These are phyloP conservation scores for Thermoascus crustaceus DNA, from an alignment of 2,329 filamentous ascomycete genomes.

Conservation along the genomic window DNA sequence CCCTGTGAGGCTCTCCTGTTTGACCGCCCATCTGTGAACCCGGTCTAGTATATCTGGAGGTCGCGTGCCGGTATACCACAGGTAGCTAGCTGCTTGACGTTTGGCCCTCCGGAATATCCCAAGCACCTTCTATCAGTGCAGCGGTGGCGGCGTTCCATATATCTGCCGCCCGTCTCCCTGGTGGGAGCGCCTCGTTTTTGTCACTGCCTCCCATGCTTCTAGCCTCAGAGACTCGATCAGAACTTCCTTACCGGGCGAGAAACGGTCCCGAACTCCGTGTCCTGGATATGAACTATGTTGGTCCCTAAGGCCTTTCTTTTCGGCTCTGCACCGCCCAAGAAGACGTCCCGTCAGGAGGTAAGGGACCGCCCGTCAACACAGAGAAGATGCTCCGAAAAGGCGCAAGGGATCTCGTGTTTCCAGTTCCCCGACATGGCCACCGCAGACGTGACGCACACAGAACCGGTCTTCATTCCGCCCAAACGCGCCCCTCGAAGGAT, in stretches of 20 bases:
- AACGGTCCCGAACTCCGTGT: slow-evolving; percentile 12
- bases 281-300: slow-evolving; percentile 29
- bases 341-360: slow-evolving; percentile 11
- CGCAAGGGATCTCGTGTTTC: slow-evolving; percentile 6
- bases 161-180: too few relatives aligned
- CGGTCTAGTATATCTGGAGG: background rate
- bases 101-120: background rate
- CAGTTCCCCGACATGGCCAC: slow-evolving; percentile 9
- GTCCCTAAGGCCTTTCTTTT: slow-evolving; percentile 34
- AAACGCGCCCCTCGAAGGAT: slow-evolving; percentile 20
- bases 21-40: too few relatives aligned
- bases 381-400: slow-evolving; percentile 4
- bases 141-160: background rate
- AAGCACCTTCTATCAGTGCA: background rate
- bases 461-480: slow-evolving; percentile 29
- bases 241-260: slow-evolving; percentile 31
- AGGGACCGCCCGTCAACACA: slow-evolving; percentile 7
- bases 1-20: too few relatives aligned
- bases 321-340: slow-evolving; percentile 22
- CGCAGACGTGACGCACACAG: slow-evolving; percentile 17
- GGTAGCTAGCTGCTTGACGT: background rate
- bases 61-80: background rate
- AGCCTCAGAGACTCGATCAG: slow-evolving; percentile 28
- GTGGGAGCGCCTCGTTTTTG: background rate
- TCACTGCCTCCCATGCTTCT: slow-evolving; percentile 14